These are phyloP conservation scores for Luffa acutangula DNA, from an alignment of 306 rosid species.

Conservation along the genomic window DNA sequence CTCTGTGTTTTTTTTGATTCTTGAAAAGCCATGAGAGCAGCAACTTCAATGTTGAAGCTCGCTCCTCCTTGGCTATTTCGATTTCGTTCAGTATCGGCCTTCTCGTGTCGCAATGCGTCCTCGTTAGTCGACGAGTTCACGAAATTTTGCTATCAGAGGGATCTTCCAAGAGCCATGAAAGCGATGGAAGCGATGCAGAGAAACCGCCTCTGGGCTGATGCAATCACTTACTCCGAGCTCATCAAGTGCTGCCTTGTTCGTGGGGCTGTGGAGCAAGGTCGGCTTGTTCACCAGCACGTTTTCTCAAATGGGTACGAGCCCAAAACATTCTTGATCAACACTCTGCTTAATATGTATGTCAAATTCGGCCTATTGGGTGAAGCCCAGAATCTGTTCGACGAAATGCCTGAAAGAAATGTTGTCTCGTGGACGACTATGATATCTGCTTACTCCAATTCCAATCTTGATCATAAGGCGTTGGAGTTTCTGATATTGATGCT, in stretches of 20 bases:
- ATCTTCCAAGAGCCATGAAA: constrained; percentile 60
- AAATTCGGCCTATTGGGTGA: constrained; percentile 57
- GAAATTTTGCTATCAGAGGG: constrained; percentile 40
- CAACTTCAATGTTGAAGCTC: constrained; percentile 25
- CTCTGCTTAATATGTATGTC: constrained; percentile 52
- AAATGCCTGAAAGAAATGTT: constrained; percentile 74
- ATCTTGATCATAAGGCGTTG: constrained; percentile 43
- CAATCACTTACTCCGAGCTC: constrained; percentile 61
- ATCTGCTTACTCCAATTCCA: constrained; percentile 49
- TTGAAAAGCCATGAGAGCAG: constrained; percentile 10
- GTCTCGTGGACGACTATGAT: constrained; percentile 78
- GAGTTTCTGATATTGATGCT: constrained; percentile 45
- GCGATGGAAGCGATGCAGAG: constrained; percentile 61
- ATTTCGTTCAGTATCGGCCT: constrained; percentile 9
- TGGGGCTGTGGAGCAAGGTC: constrained; percentile 48
- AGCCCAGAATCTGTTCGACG: constrained; percentile 52
- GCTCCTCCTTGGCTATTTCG: constrained; percentile 16
- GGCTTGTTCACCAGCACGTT: constrained; percentile 52
- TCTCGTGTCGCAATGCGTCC: constrained; percentile 13
- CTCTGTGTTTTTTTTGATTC: neutral
- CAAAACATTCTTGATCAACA: constrained; percentile 44
- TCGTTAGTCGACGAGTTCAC: constrained; percentile 35
- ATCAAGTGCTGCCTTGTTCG: constrained; percentile 71
- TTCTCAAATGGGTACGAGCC: constrained; percentile 54
- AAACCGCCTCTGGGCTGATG: constrained; percentile 39